Conservation (phyloP, 2,329 filamentous ascomycete genomes). For the Didymella segeticola region DNA sequence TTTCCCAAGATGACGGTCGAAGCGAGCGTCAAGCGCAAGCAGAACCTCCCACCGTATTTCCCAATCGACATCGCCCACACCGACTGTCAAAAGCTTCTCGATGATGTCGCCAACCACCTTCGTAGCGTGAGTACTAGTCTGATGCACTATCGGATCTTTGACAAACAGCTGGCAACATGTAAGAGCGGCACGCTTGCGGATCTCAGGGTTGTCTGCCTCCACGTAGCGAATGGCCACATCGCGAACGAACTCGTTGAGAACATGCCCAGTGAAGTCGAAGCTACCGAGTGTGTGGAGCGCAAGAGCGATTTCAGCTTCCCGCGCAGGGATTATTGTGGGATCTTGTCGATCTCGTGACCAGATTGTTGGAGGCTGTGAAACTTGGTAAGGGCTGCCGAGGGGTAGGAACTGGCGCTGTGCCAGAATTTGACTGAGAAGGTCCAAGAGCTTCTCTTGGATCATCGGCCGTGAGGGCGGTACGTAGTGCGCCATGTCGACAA, state of each 20-base stretch:
- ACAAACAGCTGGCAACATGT: slow-evolving; percentile 99
- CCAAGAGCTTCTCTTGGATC: slow-evolving; percentile 91
- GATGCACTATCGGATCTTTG: slow-evolving; percentile 94
- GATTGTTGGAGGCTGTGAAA: slow-evolving; percentile 79
- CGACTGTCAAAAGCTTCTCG: slow-evolving; percentile 92
- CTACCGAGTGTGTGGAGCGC: slow-evolving; percentile 95
- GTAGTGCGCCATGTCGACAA: slow-evolving; percentile 99
- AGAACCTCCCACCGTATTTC: slow-evolving; percentile 90
- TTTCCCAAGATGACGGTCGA: slow-evolving; percentile 95
- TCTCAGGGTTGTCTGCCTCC: slow-evolving; percentile 92
- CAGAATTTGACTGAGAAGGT: slow-evolving; percentile 93
- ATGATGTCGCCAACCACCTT: slow-evolving; percentile 98
- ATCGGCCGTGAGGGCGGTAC: slow-evolving; percentile 92
- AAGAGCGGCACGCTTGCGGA: slow-evolving; percentile 89
- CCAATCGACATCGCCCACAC: slow-evolving; percentile 86
- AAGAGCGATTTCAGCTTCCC: slow-evolving; percentile 87
- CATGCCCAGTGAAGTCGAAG: slow-evolving; percentile 88
- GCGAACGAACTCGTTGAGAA: slow-evolving; percentile 97
- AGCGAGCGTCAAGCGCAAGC: slow-evolving; percentile 86
- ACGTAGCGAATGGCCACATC: slow-evolving; percentile 99
- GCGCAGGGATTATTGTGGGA: slow-evolving; percentile 76
- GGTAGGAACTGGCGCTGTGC: slow-evolving; percentile 92
- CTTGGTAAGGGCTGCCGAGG: slow-evolving; percentile 87
- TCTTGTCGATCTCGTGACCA: slow-evolving; percentile 89
- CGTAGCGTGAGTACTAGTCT: slow-evolving; percentile 95